Base-by-base conservation (phyloP, 495 filamentous ascomycete species). In the Daldinia decipiens region DNA sequence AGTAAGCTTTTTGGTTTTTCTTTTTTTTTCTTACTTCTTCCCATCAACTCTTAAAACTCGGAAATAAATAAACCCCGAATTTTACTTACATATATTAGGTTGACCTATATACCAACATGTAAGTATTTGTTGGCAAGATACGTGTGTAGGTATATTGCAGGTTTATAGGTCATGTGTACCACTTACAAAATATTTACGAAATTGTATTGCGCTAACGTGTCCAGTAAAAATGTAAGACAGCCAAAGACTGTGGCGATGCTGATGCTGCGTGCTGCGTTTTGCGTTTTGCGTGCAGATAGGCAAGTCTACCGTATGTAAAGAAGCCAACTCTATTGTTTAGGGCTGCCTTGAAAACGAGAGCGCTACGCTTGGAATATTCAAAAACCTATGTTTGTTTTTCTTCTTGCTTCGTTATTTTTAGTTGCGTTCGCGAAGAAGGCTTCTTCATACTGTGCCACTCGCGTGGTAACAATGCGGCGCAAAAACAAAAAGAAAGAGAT, bases 391-490 rank as follows among this genome's bases (percentile, higher is more conserved):
- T 32, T 57, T 36, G n/a, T 51, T 51, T 31, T 39, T 57, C 21
- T 31, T 26, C n/a, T 38, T 32, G 9, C 21, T 57, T 59, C 38
- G 52, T 72, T 66, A 73, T 68, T 69, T 68, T 63, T 66, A 57
- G 65, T 51, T 39, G 5, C 43, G 57, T 62, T 63, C 38, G 34
- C 51, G 29, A 55, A 66, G 19, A 29, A n/a, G n/a, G n/a, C n/a
- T n/a, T n/a, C 9, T 43, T 27, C 55, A 66, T 66, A 58, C 70
- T 73, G 70, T 69, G 70, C 65, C 70, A 57, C 52, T 55, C 60
- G 65, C 57, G 62, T 66, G 57, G 65, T 29, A 51, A 32, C 11
- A 69, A 38, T 73, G 65, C 55, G 70, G 52, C 61, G 65, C 45
- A 34, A 40, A 47, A 47, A 12, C 4, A 47, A 24, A 21, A 21